Conservation (phyloP, 768 basidiomycete species). For the Lactifluus pinguis region DNA sequence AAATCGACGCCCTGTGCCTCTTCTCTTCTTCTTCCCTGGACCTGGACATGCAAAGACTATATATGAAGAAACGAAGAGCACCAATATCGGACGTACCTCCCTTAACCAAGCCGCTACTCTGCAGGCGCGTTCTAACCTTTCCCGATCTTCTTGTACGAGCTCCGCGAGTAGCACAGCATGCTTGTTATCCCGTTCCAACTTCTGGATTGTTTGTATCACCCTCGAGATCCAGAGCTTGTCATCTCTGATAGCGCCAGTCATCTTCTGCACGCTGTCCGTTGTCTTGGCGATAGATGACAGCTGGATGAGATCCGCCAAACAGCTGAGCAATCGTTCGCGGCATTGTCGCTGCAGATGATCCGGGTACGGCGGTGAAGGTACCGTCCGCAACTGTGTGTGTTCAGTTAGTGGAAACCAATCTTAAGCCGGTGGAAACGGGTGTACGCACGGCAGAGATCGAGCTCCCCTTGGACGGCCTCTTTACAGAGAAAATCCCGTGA, state of each 20-base stretch:
- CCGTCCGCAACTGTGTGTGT: constrained; percentile 43
- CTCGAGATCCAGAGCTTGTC: constrained; percentile 76
- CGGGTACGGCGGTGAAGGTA: constrained; percentile 62
- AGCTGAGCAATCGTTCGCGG: constrained; percentile 59
- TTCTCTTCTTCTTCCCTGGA: constrained; percentile 38
- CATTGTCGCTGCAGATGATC: constrained; percentile 60
- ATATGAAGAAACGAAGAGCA: not conserved
- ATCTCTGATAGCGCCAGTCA: constrained; percentile 54
- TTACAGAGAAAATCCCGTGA: constrained; percentile 71
- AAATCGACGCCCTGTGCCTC: constrained; percentile 61
- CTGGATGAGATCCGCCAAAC: constrained; percentile 63
- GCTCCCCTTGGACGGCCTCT: constrained; percentile 65
- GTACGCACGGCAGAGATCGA: constrained; percentile 47
- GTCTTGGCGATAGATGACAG: constrained; percentile 44
- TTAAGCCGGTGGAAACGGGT: not conserved
- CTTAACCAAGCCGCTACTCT: constrained; percentile 35
- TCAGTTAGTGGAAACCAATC: not conserved
- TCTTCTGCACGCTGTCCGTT: constrained; percentile 43
- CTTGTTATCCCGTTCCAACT: constrained; percentile 58
- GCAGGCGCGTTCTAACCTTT: constrained; percentile 37
- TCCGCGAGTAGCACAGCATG: constrained; percentile 48
- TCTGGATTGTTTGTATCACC: constrained; percentile 45
- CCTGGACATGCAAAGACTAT: constrained; percentile 23
- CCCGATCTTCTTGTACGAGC: constrained; percentile 45
- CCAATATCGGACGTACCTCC: constrained; percentile 29